Base-by-base conservation (phyloP, 1,139 yeast species). In the Blastobotrys petasosporus region DNA sequence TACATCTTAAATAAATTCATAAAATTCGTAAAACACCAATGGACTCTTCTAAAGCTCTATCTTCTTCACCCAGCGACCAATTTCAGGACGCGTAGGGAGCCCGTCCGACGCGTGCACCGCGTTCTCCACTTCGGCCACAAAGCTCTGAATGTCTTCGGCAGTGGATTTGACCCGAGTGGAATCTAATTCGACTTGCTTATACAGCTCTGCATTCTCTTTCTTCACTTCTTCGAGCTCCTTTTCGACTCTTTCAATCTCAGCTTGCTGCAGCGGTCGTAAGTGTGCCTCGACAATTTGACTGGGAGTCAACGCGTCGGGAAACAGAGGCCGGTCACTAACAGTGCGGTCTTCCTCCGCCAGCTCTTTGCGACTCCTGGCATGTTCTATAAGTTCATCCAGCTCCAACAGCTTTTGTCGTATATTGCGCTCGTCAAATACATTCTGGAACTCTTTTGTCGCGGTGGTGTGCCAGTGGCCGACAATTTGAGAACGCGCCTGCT, bases 311-410 rank as follows among this genome's bases (percentile, higher is more conserved):
- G 51, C 43, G 29, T 61, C 65, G 16, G 64, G 48, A 25, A 43
- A 46, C 8, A 63, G 58, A 2, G 64, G 65, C 30, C 46, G 42
- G 12, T 59, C 56, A 5, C 15, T n/a, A 2, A 13, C 30, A 2
- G 11, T 10, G 2, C 32, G 43, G 8, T 46, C 50, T 10, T 34
- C 34, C 15, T 54, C 48, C 20, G 37, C 44, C 2, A 46, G 25
- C 8, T 51, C 50, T 17, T 49, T 42, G 11, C 53, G 45, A 42
- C 62, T 57, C 25, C 75, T 57, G 25, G 53, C 53, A 44, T 64
- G 62, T 6, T 94, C 92, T 17, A 86, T 75, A 23, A 86, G 64
- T 37, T 74, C 79, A 59, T 87, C 96, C 45, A 87, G 66, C 47
- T 78, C 80, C 52, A 80, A 69, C 47, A 87, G 65, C 54, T 80